Evolutionary conservation across 495 filamentous ascomycete species (phyloP).

Genomic region (Aspergillus indologenus): DNA sequence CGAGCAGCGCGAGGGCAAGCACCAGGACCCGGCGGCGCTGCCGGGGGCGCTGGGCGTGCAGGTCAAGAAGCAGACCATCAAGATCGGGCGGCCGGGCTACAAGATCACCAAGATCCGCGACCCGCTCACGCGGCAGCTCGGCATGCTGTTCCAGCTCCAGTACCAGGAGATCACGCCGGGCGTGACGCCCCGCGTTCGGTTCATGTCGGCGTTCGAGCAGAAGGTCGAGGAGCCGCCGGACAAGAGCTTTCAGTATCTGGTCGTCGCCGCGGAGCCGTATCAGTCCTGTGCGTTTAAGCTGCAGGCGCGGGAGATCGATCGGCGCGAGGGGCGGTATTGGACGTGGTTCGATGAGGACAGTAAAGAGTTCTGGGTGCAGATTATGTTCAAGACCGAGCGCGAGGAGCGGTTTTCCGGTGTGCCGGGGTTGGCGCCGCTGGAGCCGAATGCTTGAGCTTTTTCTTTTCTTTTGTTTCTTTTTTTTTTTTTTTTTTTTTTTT

Average conservation of each 20-base stretch:
- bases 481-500: not conserved
- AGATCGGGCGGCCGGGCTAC: slow-evolving; percentile 96
- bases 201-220: slow-evolving; percentile 98
- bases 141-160: slow-evolving; percentile 90
- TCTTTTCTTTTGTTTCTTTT: slow-evolving; percentile 5
- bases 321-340: slow-evolving; percentile 81
- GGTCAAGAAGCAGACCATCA: slow-evolving; percentile 84
- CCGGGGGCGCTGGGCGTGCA: slow-evolving; percentile 78
- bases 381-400: slow-evolving; percentile 98
- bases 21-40: slow-evolving; percentile 64
- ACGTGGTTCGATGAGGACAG: slow-evolving; percentile 93
- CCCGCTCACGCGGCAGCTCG: slow-evolving; percentile 83
- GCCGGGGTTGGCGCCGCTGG: slow-evolving; percentile 74
- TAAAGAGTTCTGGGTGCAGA: slow-evolving; percentile 98
- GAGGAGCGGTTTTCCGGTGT: slow-evolving; percentile 95
- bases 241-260: slow-evolving; percentile 87
- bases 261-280: slow-evolving; percentile 96
- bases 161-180: slow-evolving; percentile 86
- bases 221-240: slow-evolving; percentile 94
- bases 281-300: slow-evolving; percentile 96
- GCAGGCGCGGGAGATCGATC: slow-evolving; percentile 90
- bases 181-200: slow-evolving; percentile 76
- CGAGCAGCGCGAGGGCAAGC: slow-evolving; percentile 83
- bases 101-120: slow-evolving; percentile 96
- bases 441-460: slow-evolving; percentile 18